Evolutionary conservation across 169 alveolate genomes (phyloP).

Genomic region (Plasmodium relictum): DNA sequence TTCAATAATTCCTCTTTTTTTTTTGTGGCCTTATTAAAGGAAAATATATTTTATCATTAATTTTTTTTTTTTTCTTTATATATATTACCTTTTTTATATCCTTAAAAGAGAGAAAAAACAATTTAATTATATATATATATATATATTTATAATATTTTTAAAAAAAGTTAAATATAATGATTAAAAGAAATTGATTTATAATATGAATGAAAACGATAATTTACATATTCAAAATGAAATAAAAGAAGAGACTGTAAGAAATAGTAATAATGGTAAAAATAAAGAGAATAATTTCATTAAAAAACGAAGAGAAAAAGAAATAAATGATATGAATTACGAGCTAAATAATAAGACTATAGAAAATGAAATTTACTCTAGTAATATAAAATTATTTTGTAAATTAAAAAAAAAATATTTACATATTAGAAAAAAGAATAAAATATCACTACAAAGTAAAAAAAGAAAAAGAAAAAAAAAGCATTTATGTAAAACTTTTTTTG

Average conservation of each 20-base stretch:
- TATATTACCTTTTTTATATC: not conserved
- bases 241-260: not conserved
- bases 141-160: no score
- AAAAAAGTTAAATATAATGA: no score
- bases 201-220: not conserved
- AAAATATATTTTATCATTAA: not conserved
- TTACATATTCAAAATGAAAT: not conserved
- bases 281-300: not conserved
- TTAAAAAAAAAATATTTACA: slow-evolving; percentile 30
- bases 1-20: no score
- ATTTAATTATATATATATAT: no score
- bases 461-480: slow-evolving; percentile 9
- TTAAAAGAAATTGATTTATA: not conserved
- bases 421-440: slow-evolving; percentile 2
- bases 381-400: slow-evolving; percentile 42
- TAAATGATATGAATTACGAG: not conserved
- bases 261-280: not conserved
- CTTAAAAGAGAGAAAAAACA: not conserved
- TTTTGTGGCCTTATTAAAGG: no score
- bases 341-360: not conserved
- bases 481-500: not conserved
- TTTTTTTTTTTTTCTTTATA: slow-evolving; percentile 5
- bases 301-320: not conserved
- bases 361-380: slow-evolving; percentile 3
- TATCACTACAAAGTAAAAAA: slow-evolving; percentile 7